phyloP scores from a whole-genome alignment of 768 basidiomycete genomes.

The Suillus subluteus region DNA sequence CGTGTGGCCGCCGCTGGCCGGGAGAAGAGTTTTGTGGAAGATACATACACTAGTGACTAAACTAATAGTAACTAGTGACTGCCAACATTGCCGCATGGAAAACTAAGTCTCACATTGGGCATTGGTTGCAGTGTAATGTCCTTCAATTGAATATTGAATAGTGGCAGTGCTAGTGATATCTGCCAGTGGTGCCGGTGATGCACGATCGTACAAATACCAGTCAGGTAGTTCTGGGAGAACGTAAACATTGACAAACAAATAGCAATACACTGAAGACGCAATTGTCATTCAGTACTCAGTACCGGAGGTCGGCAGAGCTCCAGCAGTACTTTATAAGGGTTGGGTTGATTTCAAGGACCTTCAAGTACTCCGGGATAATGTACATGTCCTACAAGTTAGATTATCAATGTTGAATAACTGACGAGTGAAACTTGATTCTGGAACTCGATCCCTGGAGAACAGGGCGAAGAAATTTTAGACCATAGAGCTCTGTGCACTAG shows the following conservation, averaged over 20 bases:
- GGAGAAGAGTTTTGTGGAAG: neutral
- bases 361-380: neutral
- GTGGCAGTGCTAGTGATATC: too few relatives aligned
- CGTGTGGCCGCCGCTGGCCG: neutral
- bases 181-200: too few relatives aligned
- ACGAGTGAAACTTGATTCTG: neutral
- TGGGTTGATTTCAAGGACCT: neutral
- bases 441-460: neutral
- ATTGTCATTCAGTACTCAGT: too few relatives aligned
- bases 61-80: neutral
- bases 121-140: too few relatives aligned
- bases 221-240: too few relatives aligned
- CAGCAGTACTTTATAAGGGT: neutral
- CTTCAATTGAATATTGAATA: too few relatives aligned
- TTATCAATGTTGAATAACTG: neutral
- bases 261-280: too few relatives aligned
- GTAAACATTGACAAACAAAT: too few relatives aligned
- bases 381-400: neutral
- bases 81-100: neutral
- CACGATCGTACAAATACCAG: too few relatives aligned
- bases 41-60: neutral
- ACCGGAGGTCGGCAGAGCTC: neutral
- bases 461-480: neutral
- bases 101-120: too few relatives aligned
- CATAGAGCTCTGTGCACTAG: neutral